Base-by-base conservation (phyloP, 805 yeast genomes). In the Yamadazyma olivae region DNA sequence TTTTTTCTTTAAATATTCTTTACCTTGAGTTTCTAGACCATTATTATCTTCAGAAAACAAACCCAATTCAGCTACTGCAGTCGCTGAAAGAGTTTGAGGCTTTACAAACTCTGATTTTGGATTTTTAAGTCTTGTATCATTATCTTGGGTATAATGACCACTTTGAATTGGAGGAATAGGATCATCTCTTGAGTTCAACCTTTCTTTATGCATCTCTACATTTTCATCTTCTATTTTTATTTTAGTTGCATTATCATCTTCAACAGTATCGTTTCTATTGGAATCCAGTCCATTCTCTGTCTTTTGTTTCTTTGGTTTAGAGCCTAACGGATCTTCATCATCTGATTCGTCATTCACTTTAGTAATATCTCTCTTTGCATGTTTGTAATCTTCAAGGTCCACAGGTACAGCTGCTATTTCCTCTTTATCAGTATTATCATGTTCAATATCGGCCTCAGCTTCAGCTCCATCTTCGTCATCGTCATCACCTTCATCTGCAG, bases 81-180 rank as follows among this genome's bases (percentile, higher is more conserved):
- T 77, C 3, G 75, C 67, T 0, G 90, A 84, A 28, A 84, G 63
- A 1, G 83, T 74, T 52, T 83, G 90, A 1, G 86, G 67, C 0
- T 77, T 66, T 4, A 84, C 91, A 54, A 79, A 83, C 56, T 84
- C 91, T 0, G 85, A 74, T 49, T 81, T 81, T 1, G 93, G 91
- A 51, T 83, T 83, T 46, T 76, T 77, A 17, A 76, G 67, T 35
- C 75, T 53, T 5, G 82, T 79, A 51, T 79, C 85, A 43, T 75
- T 74, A 27, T 72, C 78, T 19, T 59, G 74, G 3, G 75, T 68
- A 43, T 53, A 68, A 12, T 64, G 61, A 0, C 72, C 74, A 4
- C 43, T 39, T 38, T 68, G 77, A 3, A 66, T 69, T 2, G 79
- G 77, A 1, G 79, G 77, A 6, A 66, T 57, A 6, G 62, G 60